These are phyloP conservation scores for Irineochytrium annulatum DNA, from an alignment of 192 early-diverging fungal species.

Conservation along the genomic window DNA sequence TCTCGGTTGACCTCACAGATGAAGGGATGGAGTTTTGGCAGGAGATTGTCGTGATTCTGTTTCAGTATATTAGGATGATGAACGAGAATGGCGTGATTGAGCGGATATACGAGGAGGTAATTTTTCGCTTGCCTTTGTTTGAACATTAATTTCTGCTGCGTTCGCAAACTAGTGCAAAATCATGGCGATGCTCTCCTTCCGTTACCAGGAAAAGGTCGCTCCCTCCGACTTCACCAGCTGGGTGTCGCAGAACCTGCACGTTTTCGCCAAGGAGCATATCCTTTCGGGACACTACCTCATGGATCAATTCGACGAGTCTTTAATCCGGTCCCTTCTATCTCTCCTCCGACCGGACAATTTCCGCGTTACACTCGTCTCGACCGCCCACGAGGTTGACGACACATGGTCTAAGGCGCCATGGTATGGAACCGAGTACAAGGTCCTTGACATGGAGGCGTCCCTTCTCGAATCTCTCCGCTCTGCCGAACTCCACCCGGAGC, in stretches of 20 bases:
- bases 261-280: constrained; percentile 62
- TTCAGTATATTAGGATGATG: constrained; percentile 85
- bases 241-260: constrained; percentile 72
- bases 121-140: not conserved
- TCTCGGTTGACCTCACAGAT: constrained; percentile 79
- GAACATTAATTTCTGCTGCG: not conserved
- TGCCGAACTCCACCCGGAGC: constrained; percentile 41
- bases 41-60: constrained; percentile 73
- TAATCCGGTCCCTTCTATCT: constrained; percentile 58
- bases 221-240: constrained; percentile 62
- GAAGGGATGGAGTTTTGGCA: constrained; percentile 71
- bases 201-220: constrained; percentile 50
- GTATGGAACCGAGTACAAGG: constrained; percentile 79
- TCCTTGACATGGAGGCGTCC: constrained; percentile 48
- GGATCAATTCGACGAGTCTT: constrained; percentile 59
- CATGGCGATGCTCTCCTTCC: constrained; percentile 37
- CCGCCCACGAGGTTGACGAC: constrained; percentile 20
- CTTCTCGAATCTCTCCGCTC: constrained; percentile 25
- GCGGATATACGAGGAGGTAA: constrained; percentile 79
- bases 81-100: constrained; percentile 58
- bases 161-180: constrained; percentile 21
- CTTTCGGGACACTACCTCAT: constrained; percentile 69
- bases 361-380: constrained; percentile 24
- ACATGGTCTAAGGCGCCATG: constrained; percentile 61
- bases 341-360: constrained; percentile 59